phyloP scores from a whole-genome alignment of 2,329 filamentous ascomycete genomes.

The Colletotrichum echinochloae region DNA sequence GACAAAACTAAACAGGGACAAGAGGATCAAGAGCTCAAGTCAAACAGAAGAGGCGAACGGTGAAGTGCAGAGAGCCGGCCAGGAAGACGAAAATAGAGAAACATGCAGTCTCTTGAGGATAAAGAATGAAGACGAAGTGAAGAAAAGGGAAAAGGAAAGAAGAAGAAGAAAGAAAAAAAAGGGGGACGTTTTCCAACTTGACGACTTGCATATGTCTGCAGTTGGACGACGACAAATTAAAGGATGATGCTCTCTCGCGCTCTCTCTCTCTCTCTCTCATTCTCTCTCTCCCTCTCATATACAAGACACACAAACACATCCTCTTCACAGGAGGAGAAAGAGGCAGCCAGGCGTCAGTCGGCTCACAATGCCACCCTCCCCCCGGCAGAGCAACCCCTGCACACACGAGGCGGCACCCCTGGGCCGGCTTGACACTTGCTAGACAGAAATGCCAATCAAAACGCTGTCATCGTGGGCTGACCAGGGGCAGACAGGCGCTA shows the following conservation, averaged over 20 bases:
- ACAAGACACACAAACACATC: too few species aligned
- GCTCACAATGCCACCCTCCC: slow-evolving; percentile 13
- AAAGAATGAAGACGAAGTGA: slow-evolving; percentile 4
- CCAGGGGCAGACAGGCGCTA: slow-evolving; percentile 25
- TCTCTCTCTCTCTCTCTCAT: not conserved
- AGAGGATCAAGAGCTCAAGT: not conserved
- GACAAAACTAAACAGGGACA: not conserved
- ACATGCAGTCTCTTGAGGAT: not conserved
- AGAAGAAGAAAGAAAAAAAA: not conserved
- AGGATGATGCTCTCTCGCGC: slow-evolving; percentile 4
- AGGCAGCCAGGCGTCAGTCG: slow-evolving; percentile 33
- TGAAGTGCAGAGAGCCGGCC: not conserved
- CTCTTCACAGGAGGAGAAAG: slow-evolving; percentile 22
- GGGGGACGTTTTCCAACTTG: not conserved
- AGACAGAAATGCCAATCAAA: slow-evolving; percentile 11
- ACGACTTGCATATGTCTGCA: not conserved
- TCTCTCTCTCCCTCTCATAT: too few species aligned
- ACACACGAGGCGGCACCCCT: not conserved
- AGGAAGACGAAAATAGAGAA: not conserved
- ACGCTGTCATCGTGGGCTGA: not conserved
- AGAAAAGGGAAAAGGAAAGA: too few species aligned
- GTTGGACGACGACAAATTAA: not conserved
- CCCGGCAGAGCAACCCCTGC: slow-evolving; percentile 25
- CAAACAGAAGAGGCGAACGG: not conserved
- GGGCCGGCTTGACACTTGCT: not conserved